Evolutionary conservation across 371 early-diverging fungal species (phyloP), one percentile per base, ranked within the genome.

Genomic region (Apophysomyces sp.): DNA sequence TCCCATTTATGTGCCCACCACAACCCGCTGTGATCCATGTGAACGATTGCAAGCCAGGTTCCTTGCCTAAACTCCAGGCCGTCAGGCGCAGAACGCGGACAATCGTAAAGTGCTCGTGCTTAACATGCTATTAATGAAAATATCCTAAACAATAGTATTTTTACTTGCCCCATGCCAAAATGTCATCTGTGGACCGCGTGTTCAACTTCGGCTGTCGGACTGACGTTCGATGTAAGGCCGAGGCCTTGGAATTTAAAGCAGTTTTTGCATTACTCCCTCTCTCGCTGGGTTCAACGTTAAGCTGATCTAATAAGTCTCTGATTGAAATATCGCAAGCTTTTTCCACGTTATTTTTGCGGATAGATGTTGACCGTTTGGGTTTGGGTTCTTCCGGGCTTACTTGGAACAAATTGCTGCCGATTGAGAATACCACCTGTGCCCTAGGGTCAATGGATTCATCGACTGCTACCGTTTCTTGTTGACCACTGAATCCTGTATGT

Each of bases 31-130:
- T 80, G 77, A 1, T 81, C 78, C 16, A 84, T 82, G 1, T 75
- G 76, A 0, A 88, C 69, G 1, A 96, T 92, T 0, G 90, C 91
- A 15, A 97, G 70, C 55, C 93, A 72, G 55, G 92, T 86, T 4
- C 92, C 93, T 64, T 90, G 85, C 6, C 66, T 75, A 32, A 94
- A 86, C 16, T 83, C 79, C 11, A 97, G 73, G 65, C 95, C 95
- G 52, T 92, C 94, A 5, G 84, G 76, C 21, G 88, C 86, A 11
- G 89, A 89, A 4, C 92, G 85, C 34, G 83, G 80, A 67, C 94
- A 95, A 69, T 95, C 94, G 56, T 92, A 92, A 5, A 95, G 67
- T 4, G 88, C 92, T 13, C 88, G 85, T 18, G 92, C 96, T 94
- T 41, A 15, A n/a, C 1, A 2, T 16, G 27, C 21, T 21, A 44